Percentiles rank a stretch among this genome's conserved stretches.
Evolutionary conservation across 148 eudicot species (phyloP).

Genomic region (Nyssa sinensis): DNA sequence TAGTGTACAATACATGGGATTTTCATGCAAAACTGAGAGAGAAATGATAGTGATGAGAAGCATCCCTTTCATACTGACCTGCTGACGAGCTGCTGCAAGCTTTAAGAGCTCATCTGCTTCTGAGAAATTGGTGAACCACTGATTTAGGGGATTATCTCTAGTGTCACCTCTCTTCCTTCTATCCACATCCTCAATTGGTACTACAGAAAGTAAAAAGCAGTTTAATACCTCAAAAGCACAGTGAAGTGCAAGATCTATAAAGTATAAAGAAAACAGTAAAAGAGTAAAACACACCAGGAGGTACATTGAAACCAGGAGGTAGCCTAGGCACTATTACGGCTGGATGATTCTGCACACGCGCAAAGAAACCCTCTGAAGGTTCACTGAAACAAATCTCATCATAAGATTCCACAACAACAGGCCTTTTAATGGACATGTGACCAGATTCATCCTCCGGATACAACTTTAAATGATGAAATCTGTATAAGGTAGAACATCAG

Average conservation of each 20-base stretch:
- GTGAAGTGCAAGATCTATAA: background rate
- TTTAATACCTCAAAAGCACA: conserved; percentile 2
- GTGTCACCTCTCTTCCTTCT: conserved; percentile 48
- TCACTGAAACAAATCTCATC: conserved; percentile 61
- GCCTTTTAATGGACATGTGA: conserved; percentile 53
- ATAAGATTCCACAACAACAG: conserved; percentile 57
- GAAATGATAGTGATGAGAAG: background rate
- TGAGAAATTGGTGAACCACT: conserved; percentile 54
- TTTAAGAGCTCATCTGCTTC: conserved; percentile 65
- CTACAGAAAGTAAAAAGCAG: conserved; percentile 16
- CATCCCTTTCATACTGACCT: conserved; percentile 39
- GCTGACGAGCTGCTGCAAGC: conserved; percentile 69
- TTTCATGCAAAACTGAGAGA: background rate
- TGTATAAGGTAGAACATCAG: conserved; percentile 17
- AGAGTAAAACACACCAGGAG: conserved; percentile 38
- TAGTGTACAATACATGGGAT: background rate
- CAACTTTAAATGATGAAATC: conserved; percentile 60
- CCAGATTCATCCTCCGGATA: conserved; percentile 63
- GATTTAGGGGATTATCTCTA: conserved; percentile 43
- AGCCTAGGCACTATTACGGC: conserved; percentile 56
- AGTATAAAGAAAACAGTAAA: conserved; percentile 8
- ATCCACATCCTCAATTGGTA: conserved; percentile 39
- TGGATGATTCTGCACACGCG: conserved; percentile 60
- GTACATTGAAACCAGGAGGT: conserved; percentile 47
- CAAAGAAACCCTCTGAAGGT: conserved; percentile 57